Base-by-base conservation (phyloP, 73 alveolate species). In the Stentor roeselii region DNA sequence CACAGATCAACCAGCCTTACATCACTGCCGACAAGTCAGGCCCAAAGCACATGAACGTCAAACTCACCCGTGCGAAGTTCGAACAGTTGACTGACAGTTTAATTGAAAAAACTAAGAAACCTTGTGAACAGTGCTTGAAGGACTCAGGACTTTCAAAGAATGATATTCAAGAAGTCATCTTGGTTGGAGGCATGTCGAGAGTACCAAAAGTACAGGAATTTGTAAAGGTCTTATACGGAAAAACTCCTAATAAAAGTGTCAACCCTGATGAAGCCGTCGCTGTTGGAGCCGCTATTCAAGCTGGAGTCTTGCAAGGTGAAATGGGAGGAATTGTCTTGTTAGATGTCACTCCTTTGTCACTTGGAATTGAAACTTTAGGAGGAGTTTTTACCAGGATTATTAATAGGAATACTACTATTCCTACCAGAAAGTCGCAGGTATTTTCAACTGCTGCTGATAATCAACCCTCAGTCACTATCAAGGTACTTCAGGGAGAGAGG, bases 201-300 rank as follows among this genome's bases (percentile, higher is more conserved):
- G 93, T 95, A 90, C 99, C 98, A 84, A 95, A 86, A 92, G 96
- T 96, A 32, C 93, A 91, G 85, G 91, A 93, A 82, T 75, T 91
- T 60, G 95, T 96, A 32, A 87, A 92, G 75, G 86, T 75, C 86
- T 91, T 95, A 88, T 82, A 75, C 88, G 94, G 93, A 3, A 89
- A 87, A 88, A 59, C 83, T 35, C 97, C 86, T 87, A 93, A 88
- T 78, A 87, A 90, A 84, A 92, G 89, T 87, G 93, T 91, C 76
- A 95, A 90, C 78, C 99, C 99, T 2, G 99, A 97, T 84, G 99
- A 97, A 84, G 99, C 98, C 60, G 99, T 97, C 61, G 98, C 99
- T 27, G 83, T 86, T 86, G 99, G 99, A n/a, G 99, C 99, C 32
- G 99, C 99, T n/a, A 91, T 97, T 77, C 93, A 90, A 90, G 99